Evolutionary conservation across 768 basidiomycete genomes (phyloP).

Genomic region (Mycena belliarum): DNA sequence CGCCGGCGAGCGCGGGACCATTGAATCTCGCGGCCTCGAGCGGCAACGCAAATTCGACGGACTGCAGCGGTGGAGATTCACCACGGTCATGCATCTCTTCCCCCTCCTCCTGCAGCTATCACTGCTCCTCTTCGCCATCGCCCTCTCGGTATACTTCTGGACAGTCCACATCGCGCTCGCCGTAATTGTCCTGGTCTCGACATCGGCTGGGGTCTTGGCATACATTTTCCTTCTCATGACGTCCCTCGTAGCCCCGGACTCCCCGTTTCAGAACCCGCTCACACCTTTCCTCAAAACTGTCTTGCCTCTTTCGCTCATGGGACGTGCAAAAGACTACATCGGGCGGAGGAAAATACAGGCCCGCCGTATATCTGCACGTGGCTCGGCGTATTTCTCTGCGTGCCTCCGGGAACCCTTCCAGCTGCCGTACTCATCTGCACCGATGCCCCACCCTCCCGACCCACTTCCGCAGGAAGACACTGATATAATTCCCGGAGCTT

Average conservation of each 20-base stretch:
- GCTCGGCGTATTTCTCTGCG: too few species aligned
- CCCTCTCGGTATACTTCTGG: background rate
- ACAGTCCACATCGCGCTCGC: background rate
- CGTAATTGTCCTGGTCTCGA: background rate
- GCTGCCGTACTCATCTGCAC: background rate
- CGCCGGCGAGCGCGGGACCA: background rate
- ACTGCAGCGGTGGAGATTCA: background rate
- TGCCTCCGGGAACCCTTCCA: too few species aligned
- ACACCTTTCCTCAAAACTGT: background rate
- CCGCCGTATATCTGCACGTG: too few species aligned
- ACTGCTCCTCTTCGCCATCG: background rate
- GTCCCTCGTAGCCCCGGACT: background rate
- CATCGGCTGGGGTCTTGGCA: background rate
- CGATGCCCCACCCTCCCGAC: background rate
- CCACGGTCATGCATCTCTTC: background rate
- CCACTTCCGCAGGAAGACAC: too few species aligned
- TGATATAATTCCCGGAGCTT: too few species aligned
- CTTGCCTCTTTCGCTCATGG: background rate
- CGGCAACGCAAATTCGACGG: background rate
- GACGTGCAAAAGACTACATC: background rate
- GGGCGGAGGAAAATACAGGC: background rate
- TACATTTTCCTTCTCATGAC: background rate
- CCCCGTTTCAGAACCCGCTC: background rate
- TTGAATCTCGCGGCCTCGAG: background rate
- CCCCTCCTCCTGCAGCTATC: background rate